Base-by-base conservation (phyloP, 371 early-diverging fungal genomes). In the Rozella allomycis region DNA sequence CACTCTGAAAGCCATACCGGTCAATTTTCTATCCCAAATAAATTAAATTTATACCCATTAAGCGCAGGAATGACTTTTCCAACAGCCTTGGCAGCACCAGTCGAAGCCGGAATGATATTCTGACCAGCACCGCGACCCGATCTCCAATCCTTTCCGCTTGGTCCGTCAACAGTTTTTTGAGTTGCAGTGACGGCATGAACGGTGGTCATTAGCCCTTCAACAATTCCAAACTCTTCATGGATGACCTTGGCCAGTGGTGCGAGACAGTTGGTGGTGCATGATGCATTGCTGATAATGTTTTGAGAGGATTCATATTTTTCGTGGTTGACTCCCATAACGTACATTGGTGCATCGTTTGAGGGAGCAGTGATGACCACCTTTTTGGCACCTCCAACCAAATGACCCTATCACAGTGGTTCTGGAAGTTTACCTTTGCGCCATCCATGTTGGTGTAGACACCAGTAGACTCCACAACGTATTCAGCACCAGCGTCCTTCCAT, bases 221-320 rank as follows among this genome's bases (percentile, higher is more conserved):
- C 57, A 52, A 86, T 77, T 41, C 83, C 73, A 53, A 82, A 87
- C 33, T 77, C 60, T 50, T 97, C 96, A 64, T 97, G 49, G 48
- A 97, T 67, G 39, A 97, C 78, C 70, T 97, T 97, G 49, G 85
- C 96, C 28, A 98, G 65, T 20, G 99, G 97, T 22, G 98, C 98
- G 29, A 98, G 60, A 63, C 99, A 97, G 78, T 97, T 96, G 53
- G 99, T 98, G 43, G 99, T 98, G 78, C 99, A 98, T 31, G 93
- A 91, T 31, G 99, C 98, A 67, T 97, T 98, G 42, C 90, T 86
- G 41, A 98, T 69, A 46, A 97, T 69, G 31, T 70, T 61, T 55
- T 78, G 68, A 39, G 64, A 66, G 26, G 74, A 57, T 39, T 77
- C 63, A 73, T 93, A 94, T 43, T 71, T 59, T 22, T 78, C 77